A percentile compares a stretch with the other conserved stretches of the same genome.
phyloP scores from a whole-genome alignment of 768 basidiomycete genomes.

The Naganishia vishniacii region DNA sequence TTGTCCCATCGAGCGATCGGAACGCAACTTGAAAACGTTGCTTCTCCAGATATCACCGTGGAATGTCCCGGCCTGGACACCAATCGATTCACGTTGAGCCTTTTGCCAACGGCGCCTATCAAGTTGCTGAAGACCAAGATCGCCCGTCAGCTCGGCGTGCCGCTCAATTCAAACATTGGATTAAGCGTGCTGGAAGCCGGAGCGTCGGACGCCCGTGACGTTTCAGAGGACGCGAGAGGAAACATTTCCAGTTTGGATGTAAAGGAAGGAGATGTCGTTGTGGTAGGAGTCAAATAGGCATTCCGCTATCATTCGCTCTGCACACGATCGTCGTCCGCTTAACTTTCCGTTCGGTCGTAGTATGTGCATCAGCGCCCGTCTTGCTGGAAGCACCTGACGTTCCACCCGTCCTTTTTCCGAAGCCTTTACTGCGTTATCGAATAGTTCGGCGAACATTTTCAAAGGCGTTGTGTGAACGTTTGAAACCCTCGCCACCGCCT shows the following conservation, averaged over 20 bases:
- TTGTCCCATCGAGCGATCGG: no score
- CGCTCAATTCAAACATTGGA: constrained; percentile 6
- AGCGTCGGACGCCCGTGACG: background rate
- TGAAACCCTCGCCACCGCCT: no score
- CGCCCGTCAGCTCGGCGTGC: constrained; percentile 18
- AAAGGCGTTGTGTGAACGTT: no score
- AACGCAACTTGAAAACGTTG: background rate
- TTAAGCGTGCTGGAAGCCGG: constrained; percentile 2
- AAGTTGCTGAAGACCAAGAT: constrained; percentile 33
- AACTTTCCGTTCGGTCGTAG: no score
- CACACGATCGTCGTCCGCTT: no score
- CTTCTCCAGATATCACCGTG: constrained; percentile 15
- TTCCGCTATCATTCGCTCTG: no score
- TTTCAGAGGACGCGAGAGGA: constrained; percentile 20
- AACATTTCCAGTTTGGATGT: constrained; percentile 3
- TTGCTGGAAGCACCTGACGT: no score
- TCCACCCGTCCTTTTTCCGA: no score
- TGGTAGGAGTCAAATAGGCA: background rate
- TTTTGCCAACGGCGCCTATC: constrained; percentile 33
- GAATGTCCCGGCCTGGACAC: background rate
- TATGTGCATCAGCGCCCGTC: no score
- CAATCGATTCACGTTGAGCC: constrained; percentile 18
- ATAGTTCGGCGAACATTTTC: no score
- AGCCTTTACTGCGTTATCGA: no score
- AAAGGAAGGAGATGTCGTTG: background rate